Evolutionary conservation across 352 stramenopile species (phyloP), one percentile per base, ranked within the genome.

Genomic region (Globisporangium solare): DNA sequence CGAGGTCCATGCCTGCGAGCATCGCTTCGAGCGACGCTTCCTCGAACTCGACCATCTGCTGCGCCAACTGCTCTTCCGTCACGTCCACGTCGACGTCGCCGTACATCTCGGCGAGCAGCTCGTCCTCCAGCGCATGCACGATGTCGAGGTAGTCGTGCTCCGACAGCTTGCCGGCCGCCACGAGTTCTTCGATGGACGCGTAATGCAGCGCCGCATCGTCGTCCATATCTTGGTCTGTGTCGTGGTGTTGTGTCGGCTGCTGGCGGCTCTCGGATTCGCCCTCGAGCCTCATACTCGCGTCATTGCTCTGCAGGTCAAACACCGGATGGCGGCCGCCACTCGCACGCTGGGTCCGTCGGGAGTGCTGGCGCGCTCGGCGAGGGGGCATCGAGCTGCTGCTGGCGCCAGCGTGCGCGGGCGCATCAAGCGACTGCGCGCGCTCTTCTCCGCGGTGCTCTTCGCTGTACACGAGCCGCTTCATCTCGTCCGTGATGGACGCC

Each of bases 101-200:
- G 13, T 76, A 55, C 48, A 71, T 67, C 27, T 90, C 79, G 20
- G 81, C 59, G 2, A 57, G 64, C 40, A 93, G 66, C 46, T 75
- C 80, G 37, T 88, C 77, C 57, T 93, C 83, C 47, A 93, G 65
- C 53, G 79, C 63, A 54, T 88, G 79, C 17, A 90, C 61, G 22
- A 93, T 83, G 8, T 91, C 80, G 47, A 91, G 47, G 41, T 91
- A 93, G 51, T 93, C 83, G 45, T 73, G 64, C 20, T 93, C 73
- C 14, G 71, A 73, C 13, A 93, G 66, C 43, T 76, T 71, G 4
- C 83, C 83, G 22, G 61, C 47, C 0, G 72, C 63, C 61, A 88
- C 65, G 20, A 93, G 64, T 22, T 93, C 79, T 43, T 93, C 81
- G 14, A 93, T 67, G 0, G 76, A 86, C 51, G 56, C 74, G 43